These are phyloP conservation scores for Pseudogymnoascus sp. DNA, from an alignment of 2,329 filamentous ascomycete species.

Conservation along the genomic window DNA sequence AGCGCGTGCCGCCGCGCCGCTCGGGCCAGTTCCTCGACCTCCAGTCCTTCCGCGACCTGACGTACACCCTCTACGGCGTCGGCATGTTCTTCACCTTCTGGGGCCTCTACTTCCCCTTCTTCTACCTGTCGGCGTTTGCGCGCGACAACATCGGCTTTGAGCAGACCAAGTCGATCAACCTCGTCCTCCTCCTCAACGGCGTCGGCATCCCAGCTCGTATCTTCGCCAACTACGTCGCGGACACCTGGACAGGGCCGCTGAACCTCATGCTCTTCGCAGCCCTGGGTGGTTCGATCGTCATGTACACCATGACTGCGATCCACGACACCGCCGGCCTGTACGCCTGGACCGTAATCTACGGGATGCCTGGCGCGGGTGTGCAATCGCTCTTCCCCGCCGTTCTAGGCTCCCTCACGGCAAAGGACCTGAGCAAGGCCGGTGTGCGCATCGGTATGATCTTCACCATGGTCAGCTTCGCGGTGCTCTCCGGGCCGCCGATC, in stretches of 20 bases:
- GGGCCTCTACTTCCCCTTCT: slow-evolving; percentile 38
- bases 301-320: slow-evolving; percentile 44
- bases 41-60: slow-evolving; percentile 35
- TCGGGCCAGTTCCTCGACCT: slow-evolving; percentile 37
- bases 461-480: slow-evolving; percentile 43
- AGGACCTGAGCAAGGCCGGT: slow-evolving; percentile 43
- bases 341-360: slow-evolving; percentile 43
- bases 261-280: slow-evolving; percentile 42
- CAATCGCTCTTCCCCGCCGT: slow-evolving; percentile 46
- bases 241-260: slow-evolving; percentile 41
- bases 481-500: slow-evolving; percentile 46
- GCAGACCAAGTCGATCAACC: slow-evolving; percentile 37
- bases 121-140: slow-evolving; percentile 27
- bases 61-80: slow-evolving; percentile 38
- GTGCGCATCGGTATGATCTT: slow-evolving; percentile 51
- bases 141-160: slow-evolving; percentile 31
- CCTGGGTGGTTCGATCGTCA: slow-evolving; percentile 25
- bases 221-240: slow-evolving; percentile 39
- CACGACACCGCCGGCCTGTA: slow-evolving; percentile 35
- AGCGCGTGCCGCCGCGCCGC: slow-evolving; percentile 34
- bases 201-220: slow-evolving; percentile 42
- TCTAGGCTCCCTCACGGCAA: slow-evolving; percentile 39
- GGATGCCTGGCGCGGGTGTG: slow-evolving; percentile 40
- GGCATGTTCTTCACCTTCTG: slow-evolving; percentile 36
- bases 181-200: slow-evolving; percentile 46